phyloP scores from a whole-genome alignment of 2,329 filamentous ascomycete genomes.

The Colletotrichum noveboracense region DNA sequence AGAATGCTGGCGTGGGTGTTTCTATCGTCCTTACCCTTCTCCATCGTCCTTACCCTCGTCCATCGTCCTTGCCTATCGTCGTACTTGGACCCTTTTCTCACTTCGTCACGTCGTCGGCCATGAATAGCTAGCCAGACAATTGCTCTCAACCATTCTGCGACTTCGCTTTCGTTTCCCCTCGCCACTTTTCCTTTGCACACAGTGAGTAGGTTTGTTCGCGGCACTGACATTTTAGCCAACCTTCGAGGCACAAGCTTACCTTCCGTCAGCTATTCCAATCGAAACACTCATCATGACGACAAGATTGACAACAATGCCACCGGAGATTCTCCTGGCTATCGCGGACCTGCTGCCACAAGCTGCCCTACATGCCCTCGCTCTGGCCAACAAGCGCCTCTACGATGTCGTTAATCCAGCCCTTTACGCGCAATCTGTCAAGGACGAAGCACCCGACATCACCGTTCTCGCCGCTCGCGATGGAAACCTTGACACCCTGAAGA shows the following conservation, averaged over 20 bases:
- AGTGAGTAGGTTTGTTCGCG: too few species aligned
- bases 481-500: background rate
- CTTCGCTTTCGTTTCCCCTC: too few species aligned
- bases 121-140: too few species aligned
- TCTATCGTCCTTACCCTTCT: background rate
- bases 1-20: too few species aligned
- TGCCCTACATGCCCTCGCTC: background rate
- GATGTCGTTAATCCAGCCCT: rapidly evolving
- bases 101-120: too few species aligned
- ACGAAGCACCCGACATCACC: background rate
- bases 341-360: background rate
- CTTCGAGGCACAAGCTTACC: too few species aligned
- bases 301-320: background rate
- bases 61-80: background rate
- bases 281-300: background rate
- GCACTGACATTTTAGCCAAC: too few species aligned
- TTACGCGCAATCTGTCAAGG: background rate
- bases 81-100: too few species aligned
- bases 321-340: background rate
- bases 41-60: background rate
- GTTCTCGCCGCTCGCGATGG: background rate
- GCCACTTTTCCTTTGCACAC: too few species aligned
- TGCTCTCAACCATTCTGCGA: too few species aligned
- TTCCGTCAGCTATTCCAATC: background rate
- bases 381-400: background rate